phyloP scores from a whole-genome alignment of 2,329 filamentous ascomycete species.

The Aspergillus clavatus region DNA sequence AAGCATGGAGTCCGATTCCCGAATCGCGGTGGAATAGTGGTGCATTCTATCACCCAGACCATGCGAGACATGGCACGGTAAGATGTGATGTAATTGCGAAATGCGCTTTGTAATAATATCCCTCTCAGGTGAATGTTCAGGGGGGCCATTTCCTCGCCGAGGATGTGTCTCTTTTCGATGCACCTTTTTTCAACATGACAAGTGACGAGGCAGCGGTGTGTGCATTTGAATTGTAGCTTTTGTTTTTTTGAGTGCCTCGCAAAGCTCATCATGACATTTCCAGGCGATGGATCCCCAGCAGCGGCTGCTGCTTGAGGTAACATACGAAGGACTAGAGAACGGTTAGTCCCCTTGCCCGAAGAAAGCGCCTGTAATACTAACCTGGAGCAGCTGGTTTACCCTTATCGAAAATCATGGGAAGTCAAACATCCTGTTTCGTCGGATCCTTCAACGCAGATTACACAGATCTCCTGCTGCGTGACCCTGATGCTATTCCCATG shows the following conservation, averaged over 20 bases:
- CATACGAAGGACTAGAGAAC: constrained; percentile 29
- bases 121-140: constrained; percentile 21
- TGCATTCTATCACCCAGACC: constrained; percentile 25
- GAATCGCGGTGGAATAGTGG: constrained; percentile 16
- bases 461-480: constrained; percentile 24
- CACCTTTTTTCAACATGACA: constrained; percentile 33
- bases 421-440: constrained; percentile 27
- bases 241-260: neutral
- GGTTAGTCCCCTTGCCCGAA: constrained; percentile 8
- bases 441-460: constrained; percentile 29
- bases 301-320: constrained; percentile 26
- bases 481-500: constrained; percentile 24
- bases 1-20: constrained; percentile 20
- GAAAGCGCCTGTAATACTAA: neutral
- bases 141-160: constrained; percentile 25
- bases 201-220: constrained; percentile 26
- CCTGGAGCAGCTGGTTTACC: constrained; percentile 23
- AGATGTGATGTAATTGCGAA: neutral
- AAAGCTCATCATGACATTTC: neutral
- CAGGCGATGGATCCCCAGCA: constrained; percentile 31
- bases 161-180: constrained; percentile 28
- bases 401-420: constrained; percentile 20
- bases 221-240: neutral
- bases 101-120: neutral
- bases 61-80: constrained; percentile 22